A percentile compares a stretch with the other conserved stretches of the same genome.
Conservation (phyloP, 2,329 filamentous ascomycete genomes). For the Tolypocladium sp. region DNA sequence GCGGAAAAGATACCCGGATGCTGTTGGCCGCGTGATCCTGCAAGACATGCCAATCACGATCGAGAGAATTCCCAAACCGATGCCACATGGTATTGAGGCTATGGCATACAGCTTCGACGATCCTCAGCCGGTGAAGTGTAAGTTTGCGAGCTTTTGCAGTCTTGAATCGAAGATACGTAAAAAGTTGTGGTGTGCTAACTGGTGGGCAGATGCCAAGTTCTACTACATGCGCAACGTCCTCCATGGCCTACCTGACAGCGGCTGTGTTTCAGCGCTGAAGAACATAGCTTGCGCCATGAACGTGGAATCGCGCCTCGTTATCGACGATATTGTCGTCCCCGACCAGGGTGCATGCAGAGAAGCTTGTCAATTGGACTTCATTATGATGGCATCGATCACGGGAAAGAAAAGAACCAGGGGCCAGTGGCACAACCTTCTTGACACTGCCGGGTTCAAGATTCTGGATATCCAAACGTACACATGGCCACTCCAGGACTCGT, state of each 20-base stretch:
- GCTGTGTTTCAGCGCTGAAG: not conserved
- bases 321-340: not conserved
- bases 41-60: not conserved
- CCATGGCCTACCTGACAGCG: not conserved
- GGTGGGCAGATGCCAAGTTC: not conserved
- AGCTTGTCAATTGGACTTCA: not conserved
- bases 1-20: not conserved
- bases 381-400: not conserved
- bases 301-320: not conserved
- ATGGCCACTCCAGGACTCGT: not conserved
- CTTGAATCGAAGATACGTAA: too few relatives aligned
- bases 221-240: not conserved
- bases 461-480: not conserved
- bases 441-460: not conserved
- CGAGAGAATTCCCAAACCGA: not conserved
- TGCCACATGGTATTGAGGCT: not conserved
- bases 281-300: not conserved
- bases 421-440: not conserved
- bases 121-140: not conserved
- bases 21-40: not conserved
- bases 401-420: not conserved
- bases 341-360: not conserved
- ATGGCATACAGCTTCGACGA: not conserved
- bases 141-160: not conserved
- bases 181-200: not conserved